Percentiles rank a stretch among this genome's conserved stretches.
Conservation (phyloP, 306 rosid species). For the Rosa lucieae region DNA sequence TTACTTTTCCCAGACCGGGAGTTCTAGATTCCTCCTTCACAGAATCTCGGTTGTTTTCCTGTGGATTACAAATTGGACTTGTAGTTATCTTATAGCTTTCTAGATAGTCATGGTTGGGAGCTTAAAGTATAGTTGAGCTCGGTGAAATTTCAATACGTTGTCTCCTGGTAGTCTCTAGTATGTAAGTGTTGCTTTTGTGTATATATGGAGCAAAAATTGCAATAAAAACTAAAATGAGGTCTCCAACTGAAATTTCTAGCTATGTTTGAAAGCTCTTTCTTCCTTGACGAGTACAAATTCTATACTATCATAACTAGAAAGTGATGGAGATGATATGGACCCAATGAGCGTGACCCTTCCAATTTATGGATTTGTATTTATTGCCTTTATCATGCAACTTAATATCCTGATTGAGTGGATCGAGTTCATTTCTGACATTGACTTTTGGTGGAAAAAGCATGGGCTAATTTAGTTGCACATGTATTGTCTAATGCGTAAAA, state of each 20-base stretch:
- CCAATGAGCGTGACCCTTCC: neutral
- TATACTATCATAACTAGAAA: neutral
- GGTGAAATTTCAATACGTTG: neutral
- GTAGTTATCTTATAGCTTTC: constrained; percentile 4
- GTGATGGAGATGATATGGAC: neutral
- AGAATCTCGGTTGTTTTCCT: neutral
- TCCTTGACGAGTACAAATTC: neutral
- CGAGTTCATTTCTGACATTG: neutral
- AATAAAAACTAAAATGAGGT: neutral
- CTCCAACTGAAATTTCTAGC: neutral
- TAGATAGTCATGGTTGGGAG: neutral
- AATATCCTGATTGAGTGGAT: constrained; percentile 1
- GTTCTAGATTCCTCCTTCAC: constrained; percentile 46
- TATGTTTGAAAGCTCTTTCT: neutral
- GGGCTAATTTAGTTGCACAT: constrained; percentile 3
- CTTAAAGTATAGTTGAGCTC: neutral
- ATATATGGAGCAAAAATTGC: neutral
- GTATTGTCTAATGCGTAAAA: neutral
- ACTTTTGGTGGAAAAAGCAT: neutral
- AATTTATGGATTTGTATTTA: neutral
- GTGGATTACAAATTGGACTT: neutral
- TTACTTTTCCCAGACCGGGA: constrained; percentile 69
- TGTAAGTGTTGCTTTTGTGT: constrained; percentile 3
- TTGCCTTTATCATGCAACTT: neutral
- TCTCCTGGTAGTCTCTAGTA: neutral